Percentiles rank a stretch among this genome's conserved stretches.
These are phyloP conservation scores for Erodium trifolium DNA, from an alignment of 441 rosid species.

Conservation along the genomic window DNA sequence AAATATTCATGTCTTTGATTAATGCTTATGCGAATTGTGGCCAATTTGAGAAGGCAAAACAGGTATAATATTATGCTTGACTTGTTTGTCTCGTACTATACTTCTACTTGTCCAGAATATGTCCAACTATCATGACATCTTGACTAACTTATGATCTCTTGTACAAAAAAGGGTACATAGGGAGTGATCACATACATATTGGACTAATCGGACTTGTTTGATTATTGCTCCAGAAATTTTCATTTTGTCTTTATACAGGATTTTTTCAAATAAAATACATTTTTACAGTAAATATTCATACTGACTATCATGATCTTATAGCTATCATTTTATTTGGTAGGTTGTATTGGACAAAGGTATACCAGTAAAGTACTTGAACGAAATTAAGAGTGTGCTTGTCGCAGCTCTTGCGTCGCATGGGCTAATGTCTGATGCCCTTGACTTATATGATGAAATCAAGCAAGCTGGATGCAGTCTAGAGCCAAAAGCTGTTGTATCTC, in stretches of 20 bases:
- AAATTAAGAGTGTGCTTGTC: slow-evolving; percentile 64
- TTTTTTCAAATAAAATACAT: background rate
- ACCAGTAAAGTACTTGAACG: slow-evolving; percentile 36
- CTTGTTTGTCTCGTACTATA: slow-evolving; percentile 3
- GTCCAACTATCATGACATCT: background rate
- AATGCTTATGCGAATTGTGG: slow-evolving; percentile 65
- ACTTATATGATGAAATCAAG: slow-evolving; percentile 57
- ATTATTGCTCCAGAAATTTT: background rate
- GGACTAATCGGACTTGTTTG: background rate
- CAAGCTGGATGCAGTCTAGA: slow-evolving; percentile 35
- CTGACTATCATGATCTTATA: background rate
- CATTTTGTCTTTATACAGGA: background rate
- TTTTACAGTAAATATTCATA: background rate
- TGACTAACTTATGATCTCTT: background rate
- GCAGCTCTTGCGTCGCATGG: slow-evolving; percentile 69
- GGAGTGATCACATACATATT: background rate
- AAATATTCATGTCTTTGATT: slow-evolving; percentile 55
- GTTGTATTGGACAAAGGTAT: slow-evolving; percentile 40
- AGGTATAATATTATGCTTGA: slow-evolving; percentile 34
- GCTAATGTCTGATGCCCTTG: slow-evolving; percentile 55
- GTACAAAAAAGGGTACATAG: background rate
- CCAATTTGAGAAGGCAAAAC: slow-evolving; percentile 73
- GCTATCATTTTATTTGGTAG: slow-evolving; percentile 32
- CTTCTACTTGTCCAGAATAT: background rate
- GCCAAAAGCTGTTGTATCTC: slow-evolving; percentile 53